Percentiles rank a stretch among this genome's conserved stretches.
Evolutionary conservation across 2,329 filamentous ascomycete species (phyloP).

Genomic region (Ophiostoma sp.): DNA sequence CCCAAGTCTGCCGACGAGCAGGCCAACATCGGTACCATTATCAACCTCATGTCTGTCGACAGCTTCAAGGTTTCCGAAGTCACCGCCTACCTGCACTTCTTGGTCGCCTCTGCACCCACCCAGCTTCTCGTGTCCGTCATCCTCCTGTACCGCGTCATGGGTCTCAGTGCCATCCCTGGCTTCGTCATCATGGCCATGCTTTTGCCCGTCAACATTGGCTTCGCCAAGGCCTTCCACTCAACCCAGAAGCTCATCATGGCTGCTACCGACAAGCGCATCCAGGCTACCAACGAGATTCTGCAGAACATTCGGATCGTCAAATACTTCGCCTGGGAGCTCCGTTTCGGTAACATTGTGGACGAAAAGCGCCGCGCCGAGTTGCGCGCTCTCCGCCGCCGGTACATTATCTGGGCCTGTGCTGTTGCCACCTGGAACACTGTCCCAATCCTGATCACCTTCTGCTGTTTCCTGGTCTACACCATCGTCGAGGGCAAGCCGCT

Average conservation of each 20-base stretch:
- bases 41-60: slow-evolving; percentile 98
- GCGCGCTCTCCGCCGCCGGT: slow-evolving; percentile 70
- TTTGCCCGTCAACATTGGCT: slow-evolving; percentile 81
- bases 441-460: slow-evolving; percentile 89
- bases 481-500: slow-evolving; percentile 82
- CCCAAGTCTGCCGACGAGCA: slow-evolving; percentile 56
- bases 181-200: slow-evolving; percentile 85
- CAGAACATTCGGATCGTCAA: slow-evolving; percentile 99
- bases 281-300: slow-evolving; percentile 92
- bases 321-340: slow-evolving; percentile 96
- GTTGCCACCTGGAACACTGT: slow-evolving; percentile 96
- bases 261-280: slow-evolving; percentile 91
- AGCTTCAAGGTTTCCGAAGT: slow-evolving; percentile 98
- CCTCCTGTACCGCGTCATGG: slow-evolving; percentile 84
- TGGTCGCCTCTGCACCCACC: slow-evolving; percentile 86
- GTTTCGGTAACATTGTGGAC: slow-evolving; percentile 78
- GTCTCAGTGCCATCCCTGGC: slow-evolving; percentile 87
- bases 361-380: slow-evolving; percentile 81
- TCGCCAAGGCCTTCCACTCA: slow-evolving; percentile 76
- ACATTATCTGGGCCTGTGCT: slow-evolving; percentile 84
- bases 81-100: slow-evolving; percentile 88
- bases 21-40: slow-evolving; percentile 94
- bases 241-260: slow-evolving; percentile 89
- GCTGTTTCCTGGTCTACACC: slow-evolving; percentile 92
- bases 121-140: slow-evolving; percentile 76